phyloP scores from a whole-genome alignment of 202 grass and related monocot genomes.

The Carex sylvatica region DNA sequence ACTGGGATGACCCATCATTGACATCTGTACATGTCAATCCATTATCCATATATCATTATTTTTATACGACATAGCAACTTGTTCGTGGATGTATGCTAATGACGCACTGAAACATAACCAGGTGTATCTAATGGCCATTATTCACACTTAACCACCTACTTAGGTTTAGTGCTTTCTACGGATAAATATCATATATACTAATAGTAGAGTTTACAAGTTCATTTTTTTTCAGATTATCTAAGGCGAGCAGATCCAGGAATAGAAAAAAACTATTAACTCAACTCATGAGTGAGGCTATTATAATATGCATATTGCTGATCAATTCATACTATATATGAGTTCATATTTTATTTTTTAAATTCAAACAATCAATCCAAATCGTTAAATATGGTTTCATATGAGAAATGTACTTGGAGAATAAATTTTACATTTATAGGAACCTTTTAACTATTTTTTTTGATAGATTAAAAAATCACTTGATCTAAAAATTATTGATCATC shows the following conservation, averaged over 20 bases:
- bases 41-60: background rate
- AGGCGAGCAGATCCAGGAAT: background rate
- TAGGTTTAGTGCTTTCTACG: background rate
- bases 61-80: background rate
- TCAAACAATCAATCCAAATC: no score
- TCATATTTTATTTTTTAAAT: no score
- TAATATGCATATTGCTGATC: no score
- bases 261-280: no score
- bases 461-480: no score
- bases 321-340: no score
- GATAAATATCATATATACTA: background rate
- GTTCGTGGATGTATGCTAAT: background rate
- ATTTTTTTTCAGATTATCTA: background rate
- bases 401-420: no score
- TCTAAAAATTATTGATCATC: no score
- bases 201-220: background rate
- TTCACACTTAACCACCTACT: background rate
- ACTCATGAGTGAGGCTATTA: no score
- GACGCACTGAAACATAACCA: constrained; percentile 5
- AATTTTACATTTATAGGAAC: no score
- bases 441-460: no score
- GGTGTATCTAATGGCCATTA: background rate
- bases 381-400: no score
- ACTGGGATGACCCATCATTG: constrained; percentile 10
- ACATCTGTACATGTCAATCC: background rate